Conservation (phyloP, 768 basidiomycete genomes). For the Amanita subjunquillea region DNA sequence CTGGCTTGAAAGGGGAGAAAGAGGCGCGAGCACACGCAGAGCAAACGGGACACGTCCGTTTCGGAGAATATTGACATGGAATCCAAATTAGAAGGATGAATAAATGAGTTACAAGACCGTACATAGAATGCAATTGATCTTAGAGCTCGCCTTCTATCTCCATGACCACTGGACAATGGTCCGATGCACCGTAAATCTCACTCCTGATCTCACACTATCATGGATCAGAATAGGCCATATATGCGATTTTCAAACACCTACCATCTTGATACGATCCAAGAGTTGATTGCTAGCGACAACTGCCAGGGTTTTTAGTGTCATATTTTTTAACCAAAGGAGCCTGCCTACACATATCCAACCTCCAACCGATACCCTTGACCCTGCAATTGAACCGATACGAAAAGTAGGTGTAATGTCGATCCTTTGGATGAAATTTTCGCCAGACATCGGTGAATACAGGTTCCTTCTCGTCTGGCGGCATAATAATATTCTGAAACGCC, state of each 20-base stretch:
- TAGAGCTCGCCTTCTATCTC: constrained; percentile 49
- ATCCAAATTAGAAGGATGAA: neutral
- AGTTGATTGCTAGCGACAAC: constrained; percentile 72
- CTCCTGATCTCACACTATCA: constrained; percentile 69
- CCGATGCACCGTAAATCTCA: constrained; percentile 82
- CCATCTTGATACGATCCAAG: constrained; percentile 49
- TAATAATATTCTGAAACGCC: constrained; percentile 60
- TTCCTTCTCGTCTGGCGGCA: constrained; percentile 28
- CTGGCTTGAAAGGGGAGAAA: constrained; percentile 89
- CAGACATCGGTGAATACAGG: constrained; percentile 67
- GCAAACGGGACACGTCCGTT: constrained; percentile 75
- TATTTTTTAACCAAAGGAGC: constrained; percentile 2
- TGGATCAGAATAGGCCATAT: neutral
- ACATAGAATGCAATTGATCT: neutral
- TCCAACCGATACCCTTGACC: constrained; percentile 76
- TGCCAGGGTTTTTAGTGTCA: constrained; percentile 16
- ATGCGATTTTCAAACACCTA: constrained; percentile 10
- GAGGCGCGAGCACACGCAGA: constrained; percentile 83
- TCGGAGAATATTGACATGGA: constrained; percentile 66
- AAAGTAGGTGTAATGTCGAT: constrained; percentile 78
- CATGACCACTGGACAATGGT: constrained; percentile 74
- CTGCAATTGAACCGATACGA: constrained; percentile 78
- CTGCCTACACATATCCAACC: constrained; percentile 69
- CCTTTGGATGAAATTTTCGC: constrained; percentile 57
- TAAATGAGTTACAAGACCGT: neutral